Percentiles rank a stretch among this genome's conserved stretches.
phyloP scores from a whole-genome alignment of 176 grass and related monocot genomes.

The Secale cereale region DNA sequence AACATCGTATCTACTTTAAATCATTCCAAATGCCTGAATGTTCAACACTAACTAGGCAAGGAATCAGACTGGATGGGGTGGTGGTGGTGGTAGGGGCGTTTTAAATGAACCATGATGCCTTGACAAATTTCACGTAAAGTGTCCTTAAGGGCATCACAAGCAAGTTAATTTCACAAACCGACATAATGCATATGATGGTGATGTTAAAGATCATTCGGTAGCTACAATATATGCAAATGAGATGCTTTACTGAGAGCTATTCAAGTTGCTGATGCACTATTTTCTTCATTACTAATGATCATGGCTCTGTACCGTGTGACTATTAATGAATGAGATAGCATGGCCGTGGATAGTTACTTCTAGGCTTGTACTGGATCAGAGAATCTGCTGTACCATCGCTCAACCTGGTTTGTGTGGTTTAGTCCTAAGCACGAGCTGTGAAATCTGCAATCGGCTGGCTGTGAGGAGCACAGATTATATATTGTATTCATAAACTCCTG shows the following conservation, averaged over 20 bases:
- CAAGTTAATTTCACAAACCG: slow-evolving; percentile 6
- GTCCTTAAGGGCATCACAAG: neutral
- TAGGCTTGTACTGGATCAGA: slow-evolving; percentile 17
- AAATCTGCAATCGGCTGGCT: slow-evolving; percentile 10
- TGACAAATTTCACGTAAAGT: neutral
- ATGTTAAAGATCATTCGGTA: neutral
- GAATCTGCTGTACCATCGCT: neutral
- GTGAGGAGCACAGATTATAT: neutral
- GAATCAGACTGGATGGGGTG: neutral
- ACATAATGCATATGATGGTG: neutral
- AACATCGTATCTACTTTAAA: neutral
- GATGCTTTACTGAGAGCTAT: neutral
- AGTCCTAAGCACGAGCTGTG: neutral
- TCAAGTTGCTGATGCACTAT: neutral
- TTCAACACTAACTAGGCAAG: slow-evolving; percentile 2
- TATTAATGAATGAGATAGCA: slow-evolving; percentile 8
- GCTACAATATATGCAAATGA: neutral
- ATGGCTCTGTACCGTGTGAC: neutral
- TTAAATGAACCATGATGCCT: neutral
- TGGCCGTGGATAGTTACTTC: slow-evolving; percentile 2
- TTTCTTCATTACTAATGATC: slow-evolving; percentile 35
- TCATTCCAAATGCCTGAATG: neutral
- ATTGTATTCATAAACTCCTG: neutral
- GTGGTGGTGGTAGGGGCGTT: no score
- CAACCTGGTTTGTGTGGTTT: neutral